Conservation (phyloP, 2,329 filamentous ascomycete genomes). For the Trichoderma gracile region DNA sequence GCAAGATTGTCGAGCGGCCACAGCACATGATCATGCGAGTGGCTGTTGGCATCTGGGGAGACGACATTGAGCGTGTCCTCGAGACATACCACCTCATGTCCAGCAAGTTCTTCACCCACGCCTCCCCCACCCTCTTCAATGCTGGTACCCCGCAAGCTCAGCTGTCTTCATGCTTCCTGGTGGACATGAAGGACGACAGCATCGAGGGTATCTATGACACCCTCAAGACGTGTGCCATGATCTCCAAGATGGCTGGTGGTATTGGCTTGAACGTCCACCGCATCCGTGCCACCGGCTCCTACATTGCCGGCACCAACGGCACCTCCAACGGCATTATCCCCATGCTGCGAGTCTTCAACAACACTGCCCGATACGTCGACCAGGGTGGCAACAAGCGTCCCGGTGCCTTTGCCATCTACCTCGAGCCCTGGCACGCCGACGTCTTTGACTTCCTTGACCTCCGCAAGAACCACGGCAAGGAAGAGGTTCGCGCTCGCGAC, state of each 20-base stretch:
- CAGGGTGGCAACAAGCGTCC: conserved; percentile 99
- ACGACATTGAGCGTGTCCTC: conserved; percentile 89
- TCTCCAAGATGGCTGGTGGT: conserved; percentile 98
- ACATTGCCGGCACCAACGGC: conserved; percentile 97
- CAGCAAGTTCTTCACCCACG: conserved; percentile 97
- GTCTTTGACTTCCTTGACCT: conserved; percentile 97
- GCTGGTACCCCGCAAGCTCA: conserved; percentile 93
- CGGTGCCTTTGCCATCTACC: conserved; percentile 96
- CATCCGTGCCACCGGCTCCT: conserved; percentile 95
- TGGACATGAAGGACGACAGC: conserved; percentile 99
- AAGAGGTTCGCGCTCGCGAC: conserved; percentile 94
- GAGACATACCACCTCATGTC: conserved; percentile 99
- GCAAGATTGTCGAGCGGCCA: conserved; percentile 93
- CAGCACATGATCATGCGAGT: conserved; percentile 99
- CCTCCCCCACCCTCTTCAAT: conserved; percentile 96
- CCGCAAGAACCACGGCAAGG: conserved; percentile 99
- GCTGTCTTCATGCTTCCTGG: conserved; percentile 96
- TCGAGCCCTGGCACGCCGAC: conserved; percentile 98
- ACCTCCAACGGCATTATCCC: conserved; percentile 96
- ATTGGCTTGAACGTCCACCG: conserved; percentile 96
- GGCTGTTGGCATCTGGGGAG: conserved; percentile 92
- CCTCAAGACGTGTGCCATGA: conserved; percentile 98
- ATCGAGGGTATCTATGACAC: conserved; percentile 99
- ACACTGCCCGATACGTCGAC: conserved; percentile 97
- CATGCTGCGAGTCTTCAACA: conserved; percentile 99